phyloP scores from a whole-genome alignment of 306 rosid species.

The Macrotyloma uniflorum region DNA sequence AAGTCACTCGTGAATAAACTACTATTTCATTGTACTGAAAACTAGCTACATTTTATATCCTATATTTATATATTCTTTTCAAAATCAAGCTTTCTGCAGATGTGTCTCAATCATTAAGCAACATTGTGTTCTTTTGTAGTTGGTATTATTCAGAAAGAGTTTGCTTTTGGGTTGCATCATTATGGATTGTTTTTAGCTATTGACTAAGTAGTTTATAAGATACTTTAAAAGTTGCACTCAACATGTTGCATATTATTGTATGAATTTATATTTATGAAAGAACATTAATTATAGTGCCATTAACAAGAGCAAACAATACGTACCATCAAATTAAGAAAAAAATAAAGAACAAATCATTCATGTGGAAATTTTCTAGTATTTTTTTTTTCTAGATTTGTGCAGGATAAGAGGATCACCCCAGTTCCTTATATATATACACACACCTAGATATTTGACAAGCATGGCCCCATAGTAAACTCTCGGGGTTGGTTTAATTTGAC shows the following conservation, averaged over 20 bases:
- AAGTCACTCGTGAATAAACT: constrained; percentile 28
- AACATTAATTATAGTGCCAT: background rate
- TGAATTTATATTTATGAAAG: constrained; percentile 1
- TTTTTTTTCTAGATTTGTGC: constrained; percentile 38
- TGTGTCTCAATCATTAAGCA: constrained; percentile 63
- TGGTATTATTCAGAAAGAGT: constrained; percentile 37
- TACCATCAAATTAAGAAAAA: background rate
- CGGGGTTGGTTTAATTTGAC: constrained; percentile 67
- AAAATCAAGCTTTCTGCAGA: constrained; percentile 43
- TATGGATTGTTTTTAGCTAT: background rate
- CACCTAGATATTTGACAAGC: constrained; percentile 43
- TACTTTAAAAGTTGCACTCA: constrained; percentile 4
- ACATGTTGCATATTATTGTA: constrained; percentile 11
- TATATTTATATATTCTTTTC: constrained; percentile 22
- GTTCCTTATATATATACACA: background rate
- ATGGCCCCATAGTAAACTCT: constrained; percentile 57
- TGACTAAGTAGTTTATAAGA: constrained; percentile 11
- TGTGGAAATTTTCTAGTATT: constrained; percentile 22
- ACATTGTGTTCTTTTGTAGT: constrained; percentile 44
- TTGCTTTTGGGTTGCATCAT: constrained; percentile 41
- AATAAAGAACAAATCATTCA: background rate
- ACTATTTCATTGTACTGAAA: constrained; percentile 15
- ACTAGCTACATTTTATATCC: background rate
- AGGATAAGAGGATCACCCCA: background rate
- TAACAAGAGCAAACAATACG: constrained; percentile 1